Conservation (phyloP, 2,329 filamentous ascomycete species). For the Ascosphaera aggregata region DNA sequence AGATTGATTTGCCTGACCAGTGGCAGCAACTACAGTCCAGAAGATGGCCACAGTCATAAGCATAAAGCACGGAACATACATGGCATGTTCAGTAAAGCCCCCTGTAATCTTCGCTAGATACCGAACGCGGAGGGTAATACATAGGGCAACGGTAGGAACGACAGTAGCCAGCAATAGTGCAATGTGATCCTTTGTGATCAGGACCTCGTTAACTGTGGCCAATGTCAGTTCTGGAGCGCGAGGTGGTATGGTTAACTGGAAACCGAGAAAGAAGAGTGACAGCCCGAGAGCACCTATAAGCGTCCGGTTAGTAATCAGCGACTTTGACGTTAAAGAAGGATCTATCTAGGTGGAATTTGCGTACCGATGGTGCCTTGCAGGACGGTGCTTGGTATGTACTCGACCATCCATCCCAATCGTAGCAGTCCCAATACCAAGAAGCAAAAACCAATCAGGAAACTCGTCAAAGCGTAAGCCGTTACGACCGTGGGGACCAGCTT, state of each 20-base stretch:
- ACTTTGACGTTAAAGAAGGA: too few relatives aligned
- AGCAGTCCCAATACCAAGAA: neutral
- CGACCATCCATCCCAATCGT: neutral
- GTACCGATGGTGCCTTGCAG: neutral
- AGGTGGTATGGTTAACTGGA: neutral
- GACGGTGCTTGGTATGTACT: neutral
- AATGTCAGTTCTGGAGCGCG: neutral
- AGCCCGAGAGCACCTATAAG: neutral
- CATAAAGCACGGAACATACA: neutral
- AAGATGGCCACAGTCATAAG: neutral
- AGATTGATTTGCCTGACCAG: neutral
- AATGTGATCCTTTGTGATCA: neutral
- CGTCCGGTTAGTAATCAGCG: too few relatives aligned
- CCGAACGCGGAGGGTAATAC: neutral
- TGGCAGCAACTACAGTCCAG: neutral
- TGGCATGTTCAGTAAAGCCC: neutral
- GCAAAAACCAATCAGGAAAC: neutral
- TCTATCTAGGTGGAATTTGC: neutral
- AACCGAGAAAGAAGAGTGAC: neutral
- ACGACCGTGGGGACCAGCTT: constrained; percentile 1
- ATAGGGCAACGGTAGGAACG: neutral
- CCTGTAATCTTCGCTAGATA: neutral
- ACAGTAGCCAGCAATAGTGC: neutral
- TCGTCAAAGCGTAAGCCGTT: neutral
- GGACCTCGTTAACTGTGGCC: neutral